Conservation (phyloP, 1,139 yeast genomes). For the Diutina scorzettiae region DNA sequence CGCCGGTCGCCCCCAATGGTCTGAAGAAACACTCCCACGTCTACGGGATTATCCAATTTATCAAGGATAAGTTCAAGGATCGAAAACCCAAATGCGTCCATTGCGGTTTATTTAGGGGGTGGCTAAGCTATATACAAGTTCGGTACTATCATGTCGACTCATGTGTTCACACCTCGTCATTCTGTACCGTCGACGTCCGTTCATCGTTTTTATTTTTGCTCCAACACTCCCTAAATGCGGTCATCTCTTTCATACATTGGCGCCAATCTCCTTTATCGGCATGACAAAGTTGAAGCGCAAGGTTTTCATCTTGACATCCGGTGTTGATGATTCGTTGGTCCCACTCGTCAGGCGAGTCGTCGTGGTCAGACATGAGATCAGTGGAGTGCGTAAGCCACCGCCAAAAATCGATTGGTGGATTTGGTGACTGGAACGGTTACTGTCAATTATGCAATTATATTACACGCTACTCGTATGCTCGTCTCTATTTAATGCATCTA, state of each 20-base stretch:
- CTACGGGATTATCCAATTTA: neutral
- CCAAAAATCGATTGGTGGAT: no score
- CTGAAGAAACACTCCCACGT: neutral
- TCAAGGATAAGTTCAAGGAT: neutral
- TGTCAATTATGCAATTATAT: no score
- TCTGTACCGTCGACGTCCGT: constrained; percentile 35
- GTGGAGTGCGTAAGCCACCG: no score
- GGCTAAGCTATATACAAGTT: no score
- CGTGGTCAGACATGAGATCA: no score
- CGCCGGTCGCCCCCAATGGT: neutral
- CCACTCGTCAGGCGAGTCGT: constrained; percentile 65
- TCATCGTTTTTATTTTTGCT: constrained; percentile 41
- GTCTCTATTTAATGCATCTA: constrained; percentile 9
- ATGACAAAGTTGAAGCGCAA: constrained; percentile 58
- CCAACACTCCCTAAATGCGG: constrained; percentile 63
- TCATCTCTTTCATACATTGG: constrained; percentile 55
- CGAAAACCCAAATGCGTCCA: neutral
- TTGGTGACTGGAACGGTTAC: no score
- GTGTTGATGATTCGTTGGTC: constrained; percentile 61
- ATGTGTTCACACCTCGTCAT: constrained; percentile 14
- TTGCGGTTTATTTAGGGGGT: no score
- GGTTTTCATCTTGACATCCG: constrained; percentile 63
- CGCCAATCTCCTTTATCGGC: constrained; percentile 80
- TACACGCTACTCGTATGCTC: neutral
- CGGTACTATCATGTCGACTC: no score